Conservation (phyloP, 345 rosid species). For the Salix udensis region DNA sequence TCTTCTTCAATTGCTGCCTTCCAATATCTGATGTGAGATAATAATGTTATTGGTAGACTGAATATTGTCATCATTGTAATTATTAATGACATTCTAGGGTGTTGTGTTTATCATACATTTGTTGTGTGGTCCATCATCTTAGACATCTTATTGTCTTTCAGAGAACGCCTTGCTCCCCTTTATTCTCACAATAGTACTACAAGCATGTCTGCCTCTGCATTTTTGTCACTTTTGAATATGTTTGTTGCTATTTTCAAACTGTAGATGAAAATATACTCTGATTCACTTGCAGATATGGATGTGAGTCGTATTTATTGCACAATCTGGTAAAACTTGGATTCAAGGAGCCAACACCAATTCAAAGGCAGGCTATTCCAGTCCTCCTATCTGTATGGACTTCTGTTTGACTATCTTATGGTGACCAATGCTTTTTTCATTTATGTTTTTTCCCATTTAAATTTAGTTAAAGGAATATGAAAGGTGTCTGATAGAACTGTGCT, state of each 20-base stretch:
- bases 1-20: neutral
- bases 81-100: too few relatives aligned
- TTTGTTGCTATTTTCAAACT: neutral
- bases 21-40: neutral
- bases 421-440: neutral
- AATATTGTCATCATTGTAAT: too few relatives aligned
- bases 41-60: neutral
- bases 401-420: constrained; percentile 15
- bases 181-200: too few relatives aligned
- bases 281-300: constrained; percentile 48
- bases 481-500: neutral
- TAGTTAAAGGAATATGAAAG: neutral
- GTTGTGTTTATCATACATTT: too few relatives aligned
- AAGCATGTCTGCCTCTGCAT: neutral
- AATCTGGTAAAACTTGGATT: constrained; percentile 79
- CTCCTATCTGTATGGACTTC: constrained; percentile 69
- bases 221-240: neutral
- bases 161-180: too few relatives aligned
- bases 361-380: constrained; percentile 91
- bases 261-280: neutral
- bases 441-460: neutral
- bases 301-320: constrained; percentile 53
- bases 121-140: too few relatives aligned
- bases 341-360: constrained; percentile 95
- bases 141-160: too few relatives aligned